These are phyloP conservation scores for Venustampulla echinocandica DNA, from an alignment of 495 filamentous ascomycete species.

Conservation along the genomic window DNA sequence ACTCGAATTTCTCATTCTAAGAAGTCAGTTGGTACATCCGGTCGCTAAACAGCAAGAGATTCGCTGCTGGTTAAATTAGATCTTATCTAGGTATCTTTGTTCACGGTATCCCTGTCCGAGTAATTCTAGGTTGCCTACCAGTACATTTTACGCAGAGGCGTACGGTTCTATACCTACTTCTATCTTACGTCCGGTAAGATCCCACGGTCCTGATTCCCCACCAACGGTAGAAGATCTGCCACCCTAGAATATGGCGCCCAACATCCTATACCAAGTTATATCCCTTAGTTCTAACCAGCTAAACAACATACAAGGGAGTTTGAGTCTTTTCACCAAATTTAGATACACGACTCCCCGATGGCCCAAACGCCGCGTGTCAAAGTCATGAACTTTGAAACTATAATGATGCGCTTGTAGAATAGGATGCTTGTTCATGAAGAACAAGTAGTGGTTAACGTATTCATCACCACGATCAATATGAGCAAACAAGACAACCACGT, in stretches of 20 bases:
- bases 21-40: neutral
- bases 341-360: slow-evolving; percentile 40
- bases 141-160: slow-evolving; percentile 32
- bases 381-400: slow-evolving; percentile 65
- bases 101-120: slow-evolving; percentile 59
- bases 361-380: slow-evolving; percentile 61
- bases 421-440: slow-evolving; percentile 49
- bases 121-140: slow-evolving; percentile 55
- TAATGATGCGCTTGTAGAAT: slow-evolving; percentile 58
- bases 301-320: neutral
- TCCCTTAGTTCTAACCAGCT: slow-evolving; percentile 50
- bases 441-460: slow-evolving; percentile 59
- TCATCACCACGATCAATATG: slow-evolving; percentile 54
- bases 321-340: neutral
- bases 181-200: neutral
- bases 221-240: slow-evolving; percentile 65
- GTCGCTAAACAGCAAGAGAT: slow-evolving; percentile 10
- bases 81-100: slow-evolving; percentile 34
- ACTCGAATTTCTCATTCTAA: neutral
- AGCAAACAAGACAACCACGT: slow-evolving; percentile 49
- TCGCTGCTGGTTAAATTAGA: neutral
- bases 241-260: slow-evolving; percentile 57
- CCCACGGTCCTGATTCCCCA: no score
- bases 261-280: slow-evolving; percentile 65
- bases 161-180: neutral